These are phyloP conservation scores for Leptographium radiaticola DNA, from an alignment of 2,329 filamentous ascomycete species.

Conservation along the genomic window DNA sequence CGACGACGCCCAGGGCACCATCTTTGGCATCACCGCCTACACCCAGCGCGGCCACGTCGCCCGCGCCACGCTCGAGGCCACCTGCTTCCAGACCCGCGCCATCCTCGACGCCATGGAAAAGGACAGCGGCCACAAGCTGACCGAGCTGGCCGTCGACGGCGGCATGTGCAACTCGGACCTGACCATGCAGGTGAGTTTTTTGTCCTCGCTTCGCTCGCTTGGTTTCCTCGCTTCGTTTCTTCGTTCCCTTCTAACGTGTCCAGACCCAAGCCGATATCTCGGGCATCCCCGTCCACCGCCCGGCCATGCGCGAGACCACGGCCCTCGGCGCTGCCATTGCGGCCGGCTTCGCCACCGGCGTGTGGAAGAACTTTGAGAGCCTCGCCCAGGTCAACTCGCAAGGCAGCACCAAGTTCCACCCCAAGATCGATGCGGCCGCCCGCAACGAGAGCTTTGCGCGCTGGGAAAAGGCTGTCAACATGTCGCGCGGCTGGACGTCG, in stretches of 20 bases:
- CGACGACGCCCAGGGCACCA: slow-evolving; percentile 78
- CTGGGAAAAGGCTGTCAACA: slow-evolving; percentile 45
- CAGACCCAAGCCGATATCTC: slow-evolving; percentile 76
- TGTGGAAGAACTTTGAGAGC: slow-evolving; percentile 66
- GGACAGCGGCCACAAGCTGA: slow-evolving; percentile 64
- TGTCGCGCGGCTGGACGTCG: slow-evolving; percentile 37
- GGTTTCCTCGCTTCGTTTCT: no score
- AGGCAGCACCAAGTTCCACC: slow-evolving; percentile 57
- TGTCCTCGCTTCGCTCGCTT: neutral
- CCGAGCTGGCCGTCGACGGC: slow-evolving; percentile 70
- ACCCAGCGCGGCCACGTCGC: slow-evolving; percentile 79
- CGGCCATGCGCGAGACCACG: slow-evolving; percentile 82
- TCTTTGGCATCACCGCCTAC: slow-evolving; percentile 77
- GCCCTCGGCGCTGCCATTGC: slow-evolving; percentile 80
- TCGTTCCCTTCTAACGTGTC: neutral
- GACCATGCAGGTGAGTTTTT: slow-evolving; percentile 53
- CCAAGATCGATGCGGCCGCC: slow-evolving; percentile 36
- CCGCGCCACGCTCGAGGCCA: slow-evolving; percentile 78
- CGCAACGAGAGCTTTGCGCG: slow-evolving; percentile 31
- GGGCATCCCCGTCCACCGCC: slow-evolving; percentile 68
- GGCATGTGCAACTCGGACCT: slow-evolving; percentile 81
- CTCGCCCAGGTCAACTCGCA: slow-evolving; percentile 58
- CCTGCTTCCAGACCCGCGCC: slow-evolving; percentile 84
- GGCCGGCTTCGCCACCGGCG: slow-evolving; percentile 67
- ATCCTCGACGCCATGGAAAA: slow-evolving; percentile 86